Base-by-base conservation (phyloP, 208 protist species). In the Acanthamoeba lenticulata region DNA sequence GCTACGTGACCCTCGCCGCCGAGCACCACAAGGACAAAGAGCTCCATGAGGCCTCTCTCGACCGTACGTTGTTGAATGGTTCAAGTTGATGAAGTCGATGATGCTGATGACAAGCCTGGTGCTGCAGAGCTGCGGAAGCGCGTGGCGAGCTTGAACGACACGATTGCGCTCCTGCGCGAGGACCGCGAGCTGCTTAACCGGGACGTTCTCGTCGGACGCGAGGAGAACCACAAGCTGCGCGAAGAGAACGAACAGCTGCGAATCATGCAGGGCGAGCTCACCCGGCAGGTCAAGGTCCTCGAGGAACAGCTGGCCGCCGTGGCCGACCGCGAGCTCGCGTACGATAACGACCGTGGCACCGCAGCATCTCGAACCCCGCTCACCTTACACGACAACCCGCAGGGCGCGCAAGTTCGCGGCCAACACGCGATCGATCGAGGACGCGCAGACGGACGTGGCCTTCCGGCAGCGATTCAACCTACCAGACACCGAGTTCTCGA, bases 351-450 rank as follows among this genome's bases (percentile, higher is more conserved):
- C n/a, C n/a, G n/a, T n/a, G n/a, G n/a, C n/a, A n/a, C n/a, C n/a
- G n/a, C n/a, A n/a, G n/a, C n/a, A n/a, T n/a, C n/a, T n/a, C n/a
- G n/a, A n/a, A n/a, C n/a, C n/a, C n/a, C n/a, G 15, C 67, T 17
- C 34, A 9, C 34, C 27, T n/a, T 32, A 86, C 7, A 32, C n/a
- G n/a, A n/a, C 45, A 86, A 77, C 11, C 15, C 38, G 21, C 32
- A 89, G 81, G 55, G 81, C 81, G 4, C 81, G 81, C n/a, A 89
- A 89, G 44, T 89, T 89, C 38, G 81, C 81, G 19, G 81, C 47
- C 38, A 89, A 89, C 38, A 45, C 45, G 1, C 81, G 81, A 38
- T 89, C 81, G 2, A 52, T 89, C 9, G 47, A 89, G 60, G 81
- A 89, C 17, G 81, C 81, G 1, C 81, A 89, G 19, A 65, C 40